Evolutionary conservation across 805 yeast genomes (phyloP).

Genomic region (Pichia insulana): DNA sequence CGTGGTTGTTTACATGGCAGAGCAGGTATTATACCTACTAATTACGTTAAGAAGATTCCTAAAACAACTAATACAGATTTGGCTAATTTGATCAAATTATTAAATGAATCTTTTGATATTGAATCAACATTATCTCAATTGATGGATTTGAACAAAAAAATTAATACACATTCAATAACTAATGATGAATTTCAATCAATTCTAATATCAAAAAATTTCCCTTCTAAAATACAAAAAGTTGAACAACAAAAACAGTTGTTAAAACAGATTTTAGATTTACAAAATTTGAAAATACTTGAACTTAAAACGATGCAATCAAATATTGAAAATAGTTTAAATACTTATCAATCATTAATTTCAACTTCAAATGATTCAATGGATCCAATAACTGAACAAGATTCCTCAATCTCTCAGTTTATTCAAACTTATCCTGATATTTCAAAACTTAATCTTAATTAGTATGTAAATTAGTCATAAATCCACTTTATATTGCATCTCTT

Average conservation of each 20-base stretch:
- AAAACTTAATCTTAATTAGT: slow-evolving; percentile 5
- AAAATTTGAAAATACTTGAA: slow-evolving; percentile 71
- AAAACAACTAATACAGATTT: slow-evolving; percentile 58
- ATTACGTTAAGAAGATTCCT: slow-evolving; percentile 75
- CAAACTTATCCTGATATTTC: slow-evolving; percentile 12
- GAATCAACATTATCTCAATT: slow-evolving; percentile 60
- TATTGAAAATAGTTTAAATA: slow-evolving; percentile 55
- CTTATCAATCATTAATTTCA: slow-evolving; percentile 53
- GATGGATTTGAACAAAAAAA: slow-evolving; percentile 26
- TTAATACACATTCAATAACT: slow-evolving; percentile 30
- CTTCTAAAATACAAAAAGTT: slow-evolving; percentile 61
- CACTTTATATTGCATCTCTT: background rate
- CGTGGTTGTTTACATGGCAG: slow-evolving; percentile 76
- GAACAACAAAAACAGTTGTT: slow-evolving; percentile 67
- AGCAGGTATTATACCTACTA: slow-evolving; percentile 84
- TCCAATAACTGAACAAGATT: slow-evolving; percentile 11
- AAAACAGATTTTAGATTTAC: slow-evolving; percentile 68
- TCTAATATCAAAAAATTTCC: slow-evolving; percentile 55
- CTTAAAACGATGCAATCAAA: slow-evolving; percentile 62
- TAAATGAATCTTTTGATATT: slow-evolving; percentile 52
- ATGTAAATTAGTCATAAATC: background rate
- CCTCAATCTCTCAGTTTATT: slow-evolving; percentile 9
- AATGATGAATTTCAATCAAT: slow-evolving; percentile 25
- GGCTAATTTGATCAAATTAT: slow-evolving; percentile 35
- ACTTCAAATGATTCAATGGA: slow-evolving; percentile 5